Base-by-base conservation (phyloP, 805 yeast species). In the Candida ficus region DNA sequence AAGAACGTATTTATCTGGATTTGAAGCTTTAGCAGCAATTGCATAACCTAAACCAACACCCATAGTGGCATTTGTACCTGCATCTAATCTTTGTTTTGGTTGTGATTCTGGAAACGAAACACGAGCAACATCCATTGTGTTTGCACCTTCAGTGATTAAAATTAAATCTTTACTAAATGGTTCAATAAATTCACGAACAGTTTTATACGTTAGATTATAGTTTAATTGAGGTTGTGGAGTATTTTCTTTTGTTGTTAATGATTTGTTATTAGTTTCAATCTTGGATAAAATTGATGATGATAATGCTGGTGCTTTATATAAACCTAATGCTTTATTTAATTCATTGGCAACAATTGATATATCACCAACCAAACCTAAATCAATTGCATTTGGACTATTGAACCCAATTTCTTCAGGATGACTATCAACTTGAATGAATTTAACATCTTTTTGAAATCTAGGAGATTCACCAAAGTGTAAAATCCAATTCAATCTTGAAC, bases 51-150 rank as follows among this genome's bases (percentile, higher is more conserved):
- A 42, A 0, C 88, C 90, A 25, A 81, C 66, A 4, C 90, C 90
- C 89, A 82, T 83, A 0, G 88, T 82, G 1, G 86, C 87, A 59
- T 78, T 79, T 0, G 88, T 81, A 5, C 88, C 89, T 2, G 86
- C 85, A 52, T 82, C 90, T 18, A 82, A 58, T 29, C 86, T 59
- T 17, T 66, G 71, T 43, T 71, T 69, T 1, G 88, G 82, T 3
- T 49, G 48, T 7, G 62, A 58, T 36, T 79, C 65, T 5, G 77
- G 75, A 54, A 82, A 80, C 0, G 82, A 73, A 10, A 77, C 65
- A 35, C 89, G 64, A 2, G 87, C 80, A 18, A 75, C 66, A 49
- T 82, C 89, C 88, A 82, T 81, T 0, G 88, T 80, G 52, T 80
- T 80, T 1, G 89, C 88, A n/a, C 89, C 89, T 56, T 82, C 89